phyloP scores from a whole-genome alignment of 192 early-diverging fungal species.

The Backusella luteola region DNA sequence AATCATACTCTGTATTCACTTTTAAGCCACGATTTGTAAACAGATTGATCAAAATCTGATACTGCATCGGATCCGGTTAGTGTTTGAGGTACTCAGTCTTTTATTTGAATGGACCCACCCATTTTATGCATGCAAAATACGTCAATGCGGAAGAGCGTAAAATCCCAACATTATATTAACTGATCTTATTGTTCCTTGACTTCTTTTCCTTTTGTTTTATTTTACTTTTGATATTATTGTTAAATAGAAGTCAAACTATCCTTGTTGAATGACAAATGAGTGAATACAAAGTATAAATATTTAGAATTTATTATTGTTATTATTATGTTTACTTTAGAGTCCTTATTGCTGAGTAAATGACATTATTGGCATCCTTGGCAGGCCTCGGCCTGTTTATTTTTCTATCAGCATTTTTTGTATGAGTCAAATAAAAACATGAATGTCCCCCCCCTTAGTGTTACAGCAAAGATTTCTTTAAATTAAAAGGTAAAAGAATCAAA shows the following conservation, averaged over 20 bases:
- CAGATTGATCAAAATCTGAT: neutral
- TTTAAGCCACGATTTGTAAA: neutral
- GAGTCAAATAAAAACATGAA: neutral
- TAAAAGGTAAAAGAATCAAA: neutral
- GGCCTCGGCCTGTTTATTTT: neutral
- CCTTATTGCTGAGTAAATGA: neutral
- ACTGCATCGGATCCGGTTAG: neutral
- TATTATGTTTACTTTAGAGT: neutral
- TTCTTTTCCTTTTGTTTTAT: neutral
- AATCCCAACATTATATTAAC: neutral
- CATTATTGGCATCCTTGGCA: neutral
- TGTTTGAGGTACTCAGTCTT: neutral
- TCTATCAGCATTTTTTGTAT: neutral
- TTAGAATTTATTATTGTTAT: neutral
- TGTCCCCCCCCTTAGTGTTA: neutral
- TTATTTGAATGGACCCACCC: neutral
- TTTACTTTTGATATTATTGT: neutral
- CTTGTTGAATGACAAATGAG: neutral
- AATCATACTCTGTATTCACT: neutral
- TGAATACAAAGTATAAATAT: neutral
- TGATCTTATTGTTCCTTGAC: neutral
- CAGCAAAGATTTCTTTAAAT: neutral
- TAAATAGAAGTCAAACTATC: neutral
- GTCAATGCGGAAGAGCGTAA: neutral
- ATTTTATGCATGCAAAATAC: neutral